Evolutionary conservation across 768 basidiomycete genomes (phyloP).

Genomic region (Erythrobasidium yunnanense): DNA sequence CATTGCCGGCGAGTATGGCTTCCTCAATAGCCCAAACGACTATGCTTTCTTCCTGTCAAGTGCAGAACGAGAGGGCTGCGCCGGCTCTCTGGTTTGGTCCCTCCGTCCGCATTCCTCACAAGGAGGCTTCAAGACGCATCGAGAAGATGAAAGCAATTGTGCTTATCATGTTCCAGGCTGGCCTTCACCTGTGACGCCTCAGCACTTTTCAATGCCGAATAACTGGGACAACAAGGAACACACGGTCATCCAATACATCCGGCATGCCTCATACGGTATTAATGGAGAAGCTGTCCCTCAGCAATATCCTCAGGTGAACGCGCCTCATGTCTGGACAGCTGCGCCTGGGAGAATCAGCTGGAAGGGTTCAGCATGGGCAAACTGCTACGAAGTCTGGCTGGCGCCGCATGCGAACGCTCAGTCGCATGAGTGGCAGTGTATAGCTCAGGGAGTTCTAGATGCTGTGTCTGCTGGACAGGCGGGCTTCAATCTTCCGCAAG

Average conservation of each 20-base stretch:
- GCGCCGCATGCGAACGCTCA: not conserved
- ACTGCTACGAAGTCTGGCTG: constrained; percentile 27
- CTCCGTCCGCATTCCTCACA: constrained; percentile 33
- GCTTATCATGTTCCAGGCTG: constrained; percentile 28
- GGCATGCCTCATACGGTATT: constrained; percentile 16
- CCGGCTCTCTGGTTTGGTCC: constrained; percentile 37
- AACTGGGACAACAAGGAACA: constrained; percentile 27
- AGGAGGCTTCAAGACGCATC: constrained; percentile 36
- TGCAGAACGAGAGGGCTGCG: constrained; percentile 30
- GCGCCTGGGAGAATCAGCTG: constrained; percentile 12
- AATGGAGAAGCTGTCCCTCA: not conserved
- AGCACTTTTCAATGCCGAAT: not conserved
- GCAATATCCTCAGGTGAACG: not conserved
- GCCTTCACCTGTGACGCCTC: not conserved
- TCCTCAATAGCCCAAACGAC: constrained; percentile 29
- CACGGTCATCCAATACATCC: constrained; percentile 9
- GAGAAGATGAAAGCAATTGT: constrained; percentile 23
- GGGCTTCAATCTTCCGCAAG: constrained; percentile 7
- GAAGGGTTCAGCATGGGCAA: constrained; percentile 30
- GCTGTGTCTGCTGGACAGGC: constrained; percentile 14
- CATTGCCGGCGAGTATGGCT: constrained; percentile 38
- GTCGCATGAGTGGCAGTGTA: not conserved
- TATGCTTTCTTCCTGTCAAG: constrained; percentile 31
- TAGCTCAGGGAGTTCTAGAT: constrained; percentile 7
- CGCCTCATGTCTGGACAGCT: constrained; percentile 11